These are phyloP conservation scores for Salix koriyanagi DNA, from an alignment of 345 rosid genomes.

Conservation along the genomic window DNA sequence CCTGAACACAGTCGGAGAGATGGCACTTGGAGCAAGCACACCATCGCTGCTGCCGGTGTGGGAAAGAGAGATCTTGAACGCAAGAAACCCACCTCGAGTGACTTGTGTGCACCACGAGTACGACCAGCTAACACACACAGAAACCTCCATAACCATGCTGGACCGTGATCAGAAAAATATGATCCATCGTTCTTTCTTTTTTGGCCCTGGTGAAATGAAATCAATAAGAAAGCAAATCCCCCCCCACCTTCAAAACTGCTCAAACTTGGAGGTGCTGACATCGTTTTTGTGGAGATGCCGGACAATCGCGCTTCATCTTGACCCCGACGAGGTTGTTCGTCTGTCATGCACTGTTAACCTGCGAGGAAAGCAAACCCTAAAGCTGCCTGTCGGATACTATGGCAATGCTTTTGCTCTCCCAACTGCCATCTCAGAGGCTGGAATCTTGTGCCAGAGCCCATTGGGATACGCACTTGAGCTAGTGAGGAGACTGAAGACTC, in stretches of 20 bases:
- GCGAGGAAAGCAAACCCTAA: neutral
- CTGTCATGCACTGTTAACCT: neutral
- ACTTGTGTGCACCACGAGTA: neutral
- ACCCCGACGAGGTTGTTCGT: constrained; percentile 17
- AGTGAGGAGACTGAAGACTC: neutral
- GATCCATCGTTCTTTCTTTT: neutral
- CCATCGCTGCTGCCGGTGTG: constrained; percentile 5
- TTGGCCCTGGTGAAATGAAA: neutral
- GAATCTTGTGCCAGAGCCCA: constrained; percentile 4
- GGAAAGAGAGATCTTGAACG: constrained; percentile 11
- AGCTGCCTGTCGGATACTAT: constrained; percentile 17
- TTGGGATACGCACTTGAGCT: constrained; percentile 5
- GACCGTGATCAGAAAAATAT: neutral
- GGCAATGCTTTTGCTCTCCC: constrained; percentile 20
- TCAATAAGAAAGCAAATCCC: constrained; percentile 8
- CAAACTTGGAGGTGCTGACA: constrained; percentile 16
- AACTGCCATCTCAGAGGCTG: constrained; percentile 2
- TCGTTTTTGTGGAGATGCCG: constrained; percentile 31
- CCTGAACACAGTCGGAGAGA: neutral
- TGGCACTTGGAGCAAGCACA: neutral
- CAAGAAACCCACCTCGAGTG: constrained; percentile 3
- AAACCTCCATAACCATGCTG: too few species aligned
- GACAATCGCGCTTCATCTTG: constrained; percentile 9
- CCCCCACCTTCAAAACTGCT: neutral
- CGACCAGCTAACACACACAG: neutral